Conservation (phyloP, 1,284 basidiomycete species). For the Fomes fomentarius region DNA sequence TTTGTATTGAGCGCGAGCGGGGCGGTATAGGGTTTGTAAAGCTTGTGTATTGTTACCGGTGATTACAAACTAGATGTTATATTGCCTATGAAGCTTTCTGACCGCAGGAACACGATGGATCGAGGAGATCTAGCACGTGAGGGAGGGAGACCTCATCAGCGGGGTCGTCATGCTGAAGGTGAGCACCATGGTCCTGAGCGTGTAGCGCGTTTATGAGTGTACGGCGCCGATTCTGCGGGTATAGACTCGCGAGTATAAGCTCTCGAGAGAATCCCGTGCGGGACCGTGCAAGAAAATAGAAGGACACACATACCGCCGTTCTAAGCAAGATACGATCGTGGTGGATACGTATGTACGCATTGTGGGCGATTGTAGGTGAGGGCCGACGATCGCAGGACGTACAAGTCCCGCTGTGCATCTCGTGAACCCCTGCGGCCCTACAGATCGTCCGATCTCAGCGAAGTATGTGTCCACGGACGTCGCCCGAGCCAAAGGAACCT, state of each 20-base stretch:
- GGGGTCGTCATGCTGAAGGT: too few relatives aligned
- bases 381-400: constrained; percentile 2
- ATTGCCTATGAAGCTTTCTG: too few relatives aligned
- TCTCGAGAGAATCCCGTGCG: not conserved
- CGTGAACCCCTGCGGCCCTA: not conserved
- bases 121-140: too few relatives aligned
- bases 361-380: constrained; percentile 10
- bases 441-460: not conserved
- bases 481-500: constrained; percentile 2
- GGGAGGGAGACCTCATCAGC: too few relatives aligned
- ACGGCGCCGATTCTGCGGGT: not conserved
- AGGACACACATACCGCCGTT: not conserved
- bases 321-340: not conserved
- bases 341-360: not conserved
- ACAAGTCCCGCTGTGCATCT: not conserved
- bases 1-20: not conserved
- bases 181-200: too few relatives aligned
- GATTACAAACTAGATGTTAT: too few relatives aligned
- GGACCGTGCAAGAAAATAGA: not conserved
- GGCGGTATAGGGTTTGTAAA: too few relatives aligned
- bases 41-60: too few relatives aligned
- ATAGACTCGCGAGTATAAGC: not conserved
- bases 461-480: constrained; percentile 13
- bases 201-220: too few relatives aligned
- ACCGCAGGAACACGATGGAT: too few relatives aligned